Conservation (phyloP, 2,329 filamentous ascomycete species). For the Sclerotinia nivalis region DNA sequence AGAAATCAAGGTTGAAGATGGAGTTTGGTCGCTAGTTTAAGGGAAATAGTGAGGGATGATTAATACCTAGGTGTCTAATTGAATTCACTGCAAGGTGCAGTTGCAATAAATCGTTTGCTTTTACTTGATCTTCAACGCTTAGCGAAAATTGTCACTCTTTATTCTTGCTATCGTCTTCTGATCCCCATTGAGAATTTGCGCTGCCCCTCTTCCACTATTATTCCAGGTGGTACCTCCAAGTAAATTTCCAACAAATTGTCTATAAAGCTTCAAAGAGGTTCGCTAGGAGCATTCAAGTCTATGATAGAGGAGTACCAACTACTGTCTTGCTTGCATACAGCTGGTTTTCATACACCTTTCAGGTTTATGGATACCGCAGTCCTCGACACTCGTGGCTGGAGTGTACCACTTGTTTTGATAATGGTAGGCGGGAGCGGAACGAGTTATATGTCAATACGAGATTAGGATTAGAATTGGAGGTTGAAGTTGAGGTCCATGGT, state of each 20-base stretch:
- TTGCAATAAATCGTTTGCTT: background rate
- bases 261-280: background rate
- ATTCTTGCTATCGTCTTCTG: background rate
- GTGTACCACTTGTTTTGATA: no score
- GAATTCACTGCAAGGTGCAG: conserved; percentile 4
- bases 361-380: background rate
- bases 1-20: conserved; percentile 67
- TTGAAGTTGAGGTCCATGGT: no score
- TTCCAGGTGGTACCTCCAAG: background rate
- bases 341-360: background rate
- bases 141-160: background rate
- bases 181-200: background rate
- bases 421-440: no score
- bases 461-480: no score
- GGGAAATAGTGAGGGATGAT: background rate
- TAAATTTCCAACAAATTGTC: background rate
- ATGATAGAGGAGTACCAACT: no score
- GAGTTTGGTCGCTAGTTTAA: conserved; percentile 63
- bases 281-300: no score
- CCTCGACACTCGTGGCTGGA: no score
- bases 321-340: no score
- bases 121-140: background rate
- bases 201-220: background rate
- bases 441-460: no score
- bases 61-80: background rate